These are phyloP conservation scores for Hyaloraphidium curvatum DNA, from an alignment of 192 early-diverging fungal genomes.

Conservation along the genomic window DNA sequence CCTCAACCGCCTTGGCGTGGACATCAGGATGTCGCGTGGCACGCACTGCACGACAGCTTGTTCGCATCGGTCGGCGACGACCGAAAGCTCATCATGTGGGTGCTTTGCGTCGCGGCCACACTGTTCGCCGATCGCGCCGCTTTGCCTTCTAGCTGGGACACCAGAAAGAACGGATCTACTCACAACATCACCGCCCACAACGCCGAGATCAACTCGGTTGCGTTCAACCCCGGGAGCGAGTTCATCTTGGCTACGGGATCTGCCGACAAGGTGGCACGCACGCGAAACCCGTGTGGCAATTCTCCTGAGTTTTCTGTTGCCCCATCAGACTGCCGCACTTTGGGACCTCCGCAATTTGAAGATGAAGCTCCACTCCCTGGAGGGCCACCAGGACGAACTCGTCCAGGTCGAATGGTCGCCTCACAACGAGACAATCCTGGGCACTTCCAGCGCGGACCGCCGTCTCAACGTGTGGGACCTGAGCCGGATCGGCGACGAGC, in stretches of 20 bases:
- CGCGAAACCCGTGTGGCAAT: not conserved
- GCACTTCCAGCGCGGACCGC: slow-evolving; percentile 74
- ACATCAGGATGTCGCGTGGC: slow-evolving; percentile 80
- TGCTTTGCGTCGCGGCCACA: not conserved
- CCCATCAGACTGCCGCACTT: slow-evolving; percentile 53
- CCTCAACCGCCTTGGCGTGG: not conserved
- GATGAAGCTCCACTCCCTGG: slow-evolving; percentile 62
- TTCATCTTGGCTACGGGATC: slow-evolving; percentile 83
- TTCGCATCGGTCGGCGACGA: slow-evolving; percentile 98
- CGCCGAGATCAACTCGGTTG: slow-evolving; percentile 85
- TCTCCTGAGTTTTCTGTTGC: too few species aligned
- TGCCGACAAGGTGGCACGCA: slow-evolving; percentile 47
- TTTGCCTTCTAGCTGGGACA: slow-evolving; percentile 62
- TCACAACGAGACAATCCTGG: slow-evolving; percentile 74
- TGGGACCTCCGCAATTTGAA: slow-evolving; percentile 95
- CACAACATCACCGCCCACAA: slow-evolving; percentile 64
- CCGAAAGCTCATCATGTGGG: slow-evolving; percentile 68
- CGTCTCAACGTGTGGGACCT: slow-evolving; percentile 90
- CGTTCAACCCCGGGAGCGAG: slow-evolving; percentile 82
- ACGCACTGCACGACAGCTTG: slow-evolving; percentile 52
- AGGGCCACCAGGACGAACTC: slow-evolving; percentile 79
- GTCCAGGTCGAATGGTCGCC: slow-evolving; percentile 88
- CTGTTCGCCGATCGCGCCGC: not conserved
- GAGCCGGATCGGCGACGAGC: slow-evolving; percentile 82
- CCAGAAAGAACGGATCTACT: slow-evolving; percentile 48